Conservation (phyloP, 75 land plant genomes). For the Picea sitchensis region DNA sequence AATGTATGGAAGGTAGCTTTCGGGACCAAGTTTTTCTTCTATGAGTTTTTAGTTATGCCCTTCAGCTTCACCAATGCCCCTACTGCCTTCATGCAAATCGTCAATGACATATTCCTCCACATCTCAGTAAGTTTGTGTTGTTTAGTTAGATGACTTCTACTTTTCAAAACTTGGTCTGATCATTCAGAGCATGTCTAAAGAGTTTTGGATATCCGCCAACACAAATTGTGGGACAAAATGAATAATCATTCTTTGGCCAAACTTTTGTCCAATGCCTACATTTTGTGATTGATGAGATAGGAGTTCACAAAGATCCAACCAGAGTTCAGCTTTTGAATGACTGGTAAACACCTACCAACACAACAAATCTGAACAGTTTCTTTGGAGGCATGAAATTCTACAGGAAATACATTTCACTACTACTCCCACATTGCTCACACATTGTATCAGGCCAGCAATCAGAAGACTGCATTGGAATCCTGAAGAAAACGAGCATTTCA, state of each 20-base stretch:
- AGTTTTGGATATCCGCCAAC: no score
- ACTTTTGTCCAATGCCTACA: neutral
- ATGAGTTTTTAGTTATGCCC: no score
- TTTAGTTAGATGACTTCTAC: neutral
- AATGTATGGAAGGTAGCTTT: neutral
- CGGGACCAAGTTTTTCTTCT: no score
- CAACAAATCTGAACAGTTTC: neutral
- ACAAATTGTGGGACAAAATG: no score
- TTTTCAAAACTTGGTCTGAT: neutral
- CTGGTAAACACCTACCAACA: neutral
- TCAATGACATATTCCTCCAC: neutral
- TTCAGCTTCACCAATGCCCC: no score
- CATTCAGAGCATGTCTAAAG: no score
- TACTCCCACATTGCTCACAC: neutral
- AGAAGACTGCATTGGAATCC: neutral
- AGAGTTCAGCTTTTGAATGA: neutral
- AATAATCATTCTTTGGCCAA: neutral
- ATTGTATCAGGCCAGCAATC: neutral
- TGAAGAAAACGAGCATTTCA: neutral
- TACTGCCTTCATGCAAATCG: no score
- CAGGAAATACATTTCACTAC: neutral
- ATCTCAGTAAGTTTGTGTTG: neutral
- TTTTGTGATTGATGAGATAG: neutral
- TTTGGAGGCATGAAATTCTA: neutral
- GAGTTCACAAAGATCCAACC: neutral